Evolutionary conservation across 306 rosid genomes (phyloP), one percentile per base, ranked within the genome.

Genomic region (Quercus ilex): DNA sequence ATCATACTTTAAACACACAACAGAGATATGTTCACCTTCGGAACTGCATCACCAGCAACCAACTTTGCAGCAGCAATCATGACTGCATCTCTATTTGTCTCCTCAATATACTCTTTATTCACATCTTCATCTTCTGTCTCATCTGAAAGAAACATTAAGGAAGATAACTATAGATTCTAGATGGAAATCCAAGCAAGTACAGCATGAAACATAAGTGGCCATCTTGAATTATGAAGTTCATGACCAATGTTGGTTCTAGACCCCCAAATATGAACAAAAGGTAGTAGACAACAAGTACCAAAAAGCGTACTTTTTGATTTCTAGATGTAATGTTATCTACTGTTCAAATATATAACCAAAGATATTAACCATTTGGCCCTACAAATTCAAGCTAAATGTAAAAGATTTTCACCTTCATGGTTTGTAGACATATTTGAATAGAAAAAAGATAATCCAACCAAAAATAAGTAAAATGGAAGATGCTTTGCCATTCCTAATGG

Each of bases 1-100:
- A 38, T 15, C 26, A 73, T 58, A 5, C 53, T 51, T 21, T 6
- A 20, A 52, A 53, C 21, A 72, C 13, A 55, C 35, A 63, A 64
- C 17, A 77, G 70, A 51, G 49, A 20, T 6, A 70, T 74, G 56
- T 55, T 83, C 83, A 91, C 99, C 99, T 90, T 91, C 17, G 93
- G 84, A 77, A 92, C 94, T 79, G 78, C 78, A 82, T 88, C 90
- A 49, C 38, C 70, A 82, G 86, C 84, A 69, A 89, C 87, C 83
- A 95, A 86, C 91, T 89, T 90, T 69, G 90, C 87, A 41, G 94
- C 97, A 84, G 92, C 89, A 80, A 95, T 81, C 91, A 95, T 89
- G 77, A 91, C 85, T 63, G 83, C 87, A 84, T 88, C 97, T 82
- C 88, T 90, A 78, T 92, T 90, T 78, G 86, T 89, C 81, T 92